Conservation (phyloP, 2,329 filamentous ascomycete genomes). For the Sclerotinia borealis region DNA sequence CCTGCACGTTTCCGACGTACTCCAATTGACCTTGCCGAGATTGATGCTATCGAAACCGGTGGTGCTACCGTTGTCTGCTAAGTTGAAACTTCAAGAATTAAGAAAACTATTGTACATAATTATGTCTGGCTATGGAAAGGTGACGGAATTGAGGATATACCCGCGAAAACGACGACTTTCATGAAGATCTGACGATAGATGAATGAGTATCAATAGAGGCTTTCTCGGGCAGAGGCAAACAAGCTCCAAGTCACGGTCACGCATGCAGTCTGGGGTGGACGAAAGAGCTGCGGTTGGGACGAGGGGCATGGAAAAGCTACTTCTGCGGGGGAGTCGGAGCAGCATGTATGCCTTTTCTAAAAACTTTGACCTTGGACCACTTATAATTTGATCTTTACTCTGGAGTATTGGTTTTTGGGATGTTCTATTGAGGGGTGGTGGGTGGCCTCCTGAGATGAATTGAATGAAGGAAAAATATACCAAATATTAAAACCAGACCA, state of each 20-base stretch:
- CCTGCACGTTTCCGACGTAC: slow-evolving; percentile 75
- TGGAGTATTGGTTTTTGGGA: slow-evolving; percentile 1
- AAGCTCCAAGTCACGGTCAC: not conserved
- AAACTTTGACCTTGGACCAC: not conserved
- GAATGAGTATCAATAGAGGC: not conserved
- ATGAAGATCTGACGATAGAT: not conserved
- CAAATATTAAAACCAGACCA: not conserved
- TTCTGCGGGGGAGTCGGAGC: slow-evolving; percentile 3
- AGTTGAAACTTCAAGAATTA: slow-evolving; percentile 3
- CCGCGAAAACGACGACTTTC: not conserved
- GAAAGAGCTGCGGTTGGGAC: not conserved
- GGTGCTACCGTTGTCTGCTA: slow-evolving; percentile 60
- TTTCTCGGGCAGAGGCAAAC: not conserved
- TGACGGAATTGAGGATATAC: not conserved
- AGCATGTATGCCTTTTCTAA: not conserved
- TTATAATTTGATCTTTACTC: not conserved
- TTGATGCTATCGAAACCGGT: slow-evolving; percentile 91
- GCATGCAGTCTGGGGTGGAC: not conserved
- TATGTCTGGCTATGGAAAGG: not conserved
- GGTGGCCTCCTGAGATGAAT: not conserved
- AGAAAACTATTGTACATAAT: slow-evolving; percentile 3
- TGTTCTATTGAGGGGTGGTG: not conserved
- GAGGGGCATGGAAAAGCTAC: slow-evolving; percentile 6
- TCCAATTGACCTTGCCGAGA: slow-evolving; percentile 73
- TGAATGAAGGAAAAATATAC: not conserved